These are phyloP conservation scores for Neofusicoccum laricinum DNA, from an alignment of 2,329 filamentous ascomycete genomes.

Conservation along the genomic window DNA sequence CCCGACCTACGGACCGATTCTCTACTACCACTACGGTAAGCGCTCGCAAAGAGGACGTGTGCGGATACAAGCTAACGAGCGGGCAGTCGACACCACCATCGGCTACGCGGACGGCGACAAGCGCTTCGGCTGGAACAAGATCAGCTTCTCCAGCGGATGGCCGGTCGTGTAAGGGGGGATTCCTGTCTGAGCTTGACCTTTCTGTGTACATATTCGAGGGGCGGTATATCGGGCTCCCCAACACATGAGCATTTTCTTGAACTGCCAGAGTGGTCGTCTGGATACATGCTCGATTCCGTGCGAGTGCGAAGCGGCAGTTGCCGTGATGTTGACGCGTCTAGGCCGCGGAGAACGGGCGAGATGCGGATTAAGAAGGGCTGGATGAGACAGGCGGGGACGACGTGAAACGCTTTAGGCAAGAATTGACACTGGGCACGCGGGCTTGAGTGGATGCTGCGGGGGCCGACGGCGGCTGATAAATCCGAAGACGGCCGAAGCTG, in stretches of 20 bases:
- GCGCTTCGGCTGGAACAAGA: slow-evolving; percentile 52
- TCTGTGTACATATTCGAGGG: background rate
- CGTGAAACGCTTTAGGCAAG: no score
- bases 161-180: slow-evolving; percentile 34
- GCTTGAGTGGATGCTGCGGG: no score
- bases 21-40: slow-evolving; percentile 61
- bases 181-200: background rate
- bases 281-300: no score
- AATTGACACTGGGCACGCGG: no score
- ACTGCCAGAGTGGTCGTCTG: no score
- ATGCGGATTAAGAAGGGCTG: no score
- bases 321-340: no score
- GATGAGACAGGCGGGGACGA: no score
- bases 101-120: slow-evolving; percentile 53
- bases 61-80: background rate
- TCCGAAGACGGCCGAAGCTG: background rate
- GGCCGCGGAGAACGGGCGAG: no score
- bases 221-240: background rate
- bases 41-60: background rate
- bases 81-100: slow-evolving; percentile 48
- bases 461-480: background rate
- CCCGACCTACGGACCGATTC: slow-evolving; percentile 47
- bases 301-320: background rate
- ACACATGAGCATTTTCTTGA: background rate
- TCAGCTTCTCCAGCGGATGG: slow-evolving; percentile 51